Conservation (phyloP, 495 filamentous ascomycete species). For the Schizothecium vesticola region DNA sequence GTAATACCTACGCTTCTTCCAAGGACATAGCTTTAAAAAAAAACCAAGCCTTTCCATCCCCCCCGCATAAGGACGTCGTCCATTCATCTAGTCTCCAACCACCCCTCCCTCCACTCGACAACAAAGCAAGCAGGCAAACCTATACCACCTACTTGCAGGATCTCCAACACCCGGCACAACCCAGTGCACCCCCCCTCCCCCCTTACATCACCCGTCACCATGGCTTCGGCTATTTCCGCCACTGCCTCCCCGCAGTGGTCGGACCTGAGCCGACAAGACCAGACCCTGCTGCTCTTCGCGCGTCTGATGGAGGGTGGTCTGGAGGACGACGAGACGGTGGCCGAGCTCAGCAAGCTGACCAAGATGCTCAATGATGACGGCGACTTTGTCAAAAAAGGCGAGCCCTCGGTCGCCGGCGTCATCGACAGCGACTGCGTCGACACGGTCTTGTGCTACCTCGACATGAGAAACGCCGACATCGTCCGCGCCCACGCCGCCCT, state of each 20-base stretch:
- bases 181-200: neutral
- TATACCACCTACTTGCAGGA: neutral
- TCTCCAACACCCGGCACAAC: neutral
- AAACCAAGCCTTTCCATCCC: neutral
- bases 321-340: slow-evolving; percentile 49
- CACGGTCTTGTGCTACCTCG: slow-evolving; percentile 69
- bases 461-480: slow-evolving; percentile 63
- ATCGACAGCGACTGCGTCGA: slow-evolving; percentile 76
- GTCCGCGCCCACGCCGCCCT: slow-evolving; percentile 70
- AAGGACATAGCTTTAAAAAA: neutral
- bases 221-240: slow-evolving; percentile 20
- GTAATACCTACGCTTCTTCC: neutral
- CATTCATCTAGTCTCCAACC: neutral
- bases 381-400: slow-evolving; percentile 30
- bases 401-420: slow-evolving; percentile 51
- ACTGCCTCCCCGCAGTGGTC: slow-evolving; percentile 1
- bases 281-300: slow-evolving; percentile 48
- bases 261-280: slow-evolving; percentile 31
- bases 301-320: slow-evolving; percentile 52
- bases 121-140: neutral
- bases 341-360: slow-evolving; percentile 43
- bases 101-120: neutral
- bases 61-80: neutral
- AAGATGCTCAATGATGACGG: slow-evolving; percentile 46
- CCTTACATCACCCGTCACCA: neutral